Evolutionary conservation across 305 asterid genomes (phyloP).

Genomic region (Vinca major): DNA sequence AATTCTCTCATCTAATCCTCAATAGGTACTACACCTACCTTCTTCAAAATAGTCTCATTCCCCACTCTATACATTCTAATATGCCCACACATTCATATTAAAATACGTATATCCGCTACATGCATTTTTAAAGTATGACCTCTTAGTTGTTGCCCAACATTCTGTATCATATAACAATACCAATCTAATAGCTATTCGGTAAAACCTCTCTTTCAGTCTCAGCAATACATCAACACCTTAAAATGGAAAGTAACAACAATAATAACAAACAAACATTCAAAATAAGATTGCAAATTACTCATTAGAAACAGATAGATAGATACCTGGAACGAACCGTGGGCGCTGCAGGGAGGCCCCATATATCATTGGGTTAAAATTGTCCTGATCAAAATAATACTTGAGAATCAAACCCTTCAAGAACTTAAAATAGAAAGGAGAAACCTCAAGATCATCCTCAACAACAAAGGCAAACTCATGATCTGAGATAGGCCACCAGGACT

Average conservation of each 20-base stretch:
- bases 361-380: conserved; percentile 52
- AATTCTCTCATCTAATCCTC: too few relatives aligned
- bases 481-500: conserved; percentile 82
- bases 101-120: too few relatives aligned
- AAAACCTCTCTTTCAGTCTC: not conserved
- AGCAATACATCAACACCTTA: not conserved
- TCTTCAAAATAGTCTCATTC: too few relatives aligned
- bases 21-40: too few relatives aligned
- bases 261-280: not conserved
- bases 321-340: conserved; percentile 92
- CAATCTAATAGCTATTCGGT: too few relatives aligned
- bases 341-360: conserved; percentile 79
- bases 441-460: conserved; percentile 84
- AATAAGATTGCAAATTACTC: too few relatives aligned
- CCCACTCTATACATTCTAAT: too few relatives aligned
- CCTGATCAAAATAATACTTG: conserved; percentile 49
- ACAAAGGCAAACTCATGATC: conserved; percentile 87
- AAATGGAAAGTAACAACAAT: not conserved
- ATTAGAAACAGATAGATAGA: not conserved
- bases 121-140: too few relatives aligned
- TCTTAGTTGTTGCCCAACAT: too few relatives aligned
- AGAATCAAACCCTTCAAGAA: conserved; percentile 48
- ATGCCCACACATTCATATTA: too few relatives aligned
- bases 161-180: too few relatives aligned
- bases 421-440: conserved; percentile 75